These are phyloP conservation scores for Nicotiana sylvestris DNA, from an alignment of 257 asterid genomes.

Conservation along the genomic window DNA sequence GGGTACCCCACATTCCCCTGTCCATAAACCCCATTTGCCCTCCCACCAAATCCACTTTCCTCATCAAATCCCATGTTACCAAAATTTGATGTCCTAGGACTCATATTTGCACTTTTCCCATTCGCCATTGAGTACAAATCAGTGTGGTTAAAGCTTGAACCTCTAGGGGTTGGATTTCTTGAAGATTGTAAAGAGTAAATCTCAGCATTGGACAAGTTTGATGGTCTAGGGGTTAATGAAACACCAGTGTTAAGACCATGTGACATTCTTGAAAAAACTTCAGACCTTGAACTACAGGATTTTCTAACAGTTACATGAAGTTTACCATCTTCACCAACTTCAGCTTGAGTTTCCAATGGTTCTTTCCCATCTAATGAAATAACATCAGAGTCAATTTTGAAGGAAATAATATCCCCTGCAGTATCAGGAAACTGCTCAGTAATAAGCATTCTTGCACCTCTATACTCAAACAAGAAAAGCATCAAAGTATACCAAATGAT, in stretches of 20 bases:
- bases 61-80: constrained; percentile 47
- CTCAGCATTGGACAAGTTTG: constrained; percentile 62
- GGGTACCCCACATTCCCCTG: constrained; percentile 11
- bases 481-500: constrained; percentile 70
- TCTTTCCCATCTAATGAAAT: constrained; percentile 56
- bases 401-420: constrained; percentile 49
- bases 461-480: constrained; percentile 59
- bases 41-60: constrained; percentile 33
- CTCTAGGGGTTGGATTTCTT: constrained; percentile 60
- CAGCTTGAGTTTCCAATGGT: constrained; percentile 57
- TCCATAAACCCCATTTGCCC: neutral
- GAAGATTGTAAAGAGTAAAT: constrained; percentile 70
- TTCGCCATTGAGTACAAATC: constrained; percentile 59
- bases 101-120: constrained; percentile 28
- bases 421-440: constrained; percentile 73
- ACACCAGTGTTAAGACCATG: constrained; percentile 35
- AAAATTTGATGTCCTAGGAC: constrained; percentile 51
- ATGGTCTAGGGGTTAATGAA: constrained; percentile 51
- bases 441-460: constrained; percentile 61
- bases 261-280: constrained; percentile 43
- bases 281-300: constrained; percentile 55
- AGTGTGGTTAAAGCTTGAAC: constrained; percentile 48
- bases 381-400: constrained; percentile 60
- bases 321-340: constrained; percentile 64
- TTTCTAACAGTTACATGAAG: constrained; percentile 60